Base-by-base conservation (phyloP, 371 early-diverging fungal genomes). In the Basidiobolus meristosporus region DNA sequence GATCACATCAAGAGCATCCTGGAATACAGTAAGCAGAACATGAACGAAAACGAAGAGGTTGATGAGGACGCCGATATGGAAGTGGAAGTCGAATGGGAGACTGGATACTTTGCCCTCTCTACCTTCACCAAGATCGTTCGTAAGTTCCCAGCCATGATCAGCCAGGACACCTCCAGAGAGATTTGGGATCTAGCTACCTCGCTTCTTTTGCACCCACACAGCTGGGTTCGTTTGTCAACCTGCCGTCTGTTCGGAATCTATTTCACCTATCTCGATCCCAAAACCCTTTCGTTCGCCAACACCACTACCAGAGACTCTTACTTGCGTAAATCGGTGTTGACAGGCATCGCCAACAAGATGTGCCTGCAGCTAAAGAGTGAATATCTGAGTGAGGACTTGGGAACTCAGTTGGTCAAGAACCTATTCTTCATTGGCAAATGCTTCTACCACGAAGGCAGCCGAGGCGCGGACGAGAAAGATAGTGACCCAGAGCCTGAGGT, bases 341-440 rank as follows among this genome's bases (percentile, higher is more conserved):
- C 65, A 22, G 37, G 51, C 2, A 42, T 88, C 9, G 72, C 73
- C 0, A 52, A 61, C 17, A 59, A 63, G 15, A 62, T 83, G 39
- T 55, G 70, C 18, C 66, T 70, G 31, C 92, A 91, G 48, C 57
- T 92, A 22, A 73, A 70, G 54, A 74, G 80, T 34, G 52, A 60
- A 12, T 56, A 65, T 45, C 39, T 90, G 26, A 61, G 80, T 16
- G 65, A 71, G 31, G 90, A 88, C 12, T 68, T 82, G 31, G 88
- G 82, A 1, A 79, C 68, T 43, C 92, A 93, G 55, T 55, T 81
- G 32, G 82, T 90, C 15, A 91, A 92, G 69, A 95, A 96, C 53
- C 45, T 95, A 51, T 78, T 84, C 55, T 96, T 88, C 56, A 57
- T 92, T 30, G 82, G 77, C 42, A 82, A 79, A 50, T 72, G 77